phyloP scores from a whole-genome alignment of 768 basidiomycete species.

The Xerocomellus chrysenteron region DNA sequence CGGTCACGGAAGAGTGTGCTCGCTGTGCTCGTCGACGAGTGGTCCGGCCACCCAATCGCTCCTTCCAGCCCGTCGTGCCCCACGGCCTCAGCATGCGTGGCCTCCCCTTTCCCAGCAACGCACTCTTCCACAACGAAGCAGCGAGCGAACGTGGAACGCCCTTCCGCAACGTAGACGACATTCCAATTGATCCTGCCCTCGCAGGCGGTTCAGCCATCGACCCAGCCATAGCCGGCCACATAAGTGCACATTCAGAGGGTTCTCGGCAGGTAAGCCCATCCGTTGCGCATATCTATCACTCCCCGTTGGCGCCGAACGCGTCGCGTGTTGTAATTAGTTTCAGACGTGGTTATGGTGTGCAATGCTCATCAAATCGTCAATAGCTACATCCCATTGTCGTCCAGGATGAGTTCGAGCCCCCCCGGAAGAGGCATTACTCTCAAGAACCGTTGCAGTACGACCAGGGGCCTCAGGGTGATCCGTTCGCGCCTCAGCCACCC shows the following conservation, averaged over 20 bases:
- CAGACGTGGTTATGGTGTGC: constrained; percentile 18
- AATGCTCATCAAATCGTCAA: constrained; percentile 19
- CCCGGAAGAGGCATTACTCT: constrained; percentile 23
- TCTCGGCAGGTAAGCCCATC: constrained; percentile 39
- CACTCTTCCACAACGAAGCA: constrained; percentile 51
- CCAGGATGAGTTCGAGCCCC: constrained; percentile 29
- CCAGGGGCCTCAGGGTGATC: constrained; percentile 79
- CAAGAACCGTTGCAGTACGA: constrained; percentile 53
- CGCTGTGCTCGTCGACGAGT: constrained; percentile 41
- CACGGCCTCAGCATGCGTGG: constrained; percentile 50
- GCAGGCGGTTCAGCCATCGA: constrained; percentile 47
- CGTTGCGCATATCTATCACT: constrained; percentile 16
- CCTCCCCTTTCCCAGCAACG: constrained; percentile 47
- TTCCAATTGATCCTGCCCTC: constrained; percentile 82
- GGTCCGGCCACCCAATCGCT: constrained; percentile 17
- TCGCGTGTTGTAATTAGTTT: constrained; percentile 59
- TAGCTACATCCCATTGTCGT: constrained; percentile 28
- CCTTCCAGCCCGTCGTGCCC: constrained; percentile 16
- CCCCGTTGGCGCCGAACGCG: constrained; percentile 49
- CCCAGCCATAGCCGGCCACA: constrained; percentile 44
- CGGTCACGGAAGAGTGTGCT: constrained; percentile 32
- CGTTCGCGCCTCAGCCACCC: constrained; percentile 68
- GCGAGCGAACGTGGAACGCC: constrained; percentile 63
- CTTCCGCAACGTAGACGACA: constrained; percentile 56
- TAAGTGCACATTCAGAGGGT: constrained; percentile 11